Evolutionary conservation across 2,329 filamentous ascomycete species (phyloP), one percentile per base, ranked within the genome.

Genomic region (Venturia effusa): DNA sequence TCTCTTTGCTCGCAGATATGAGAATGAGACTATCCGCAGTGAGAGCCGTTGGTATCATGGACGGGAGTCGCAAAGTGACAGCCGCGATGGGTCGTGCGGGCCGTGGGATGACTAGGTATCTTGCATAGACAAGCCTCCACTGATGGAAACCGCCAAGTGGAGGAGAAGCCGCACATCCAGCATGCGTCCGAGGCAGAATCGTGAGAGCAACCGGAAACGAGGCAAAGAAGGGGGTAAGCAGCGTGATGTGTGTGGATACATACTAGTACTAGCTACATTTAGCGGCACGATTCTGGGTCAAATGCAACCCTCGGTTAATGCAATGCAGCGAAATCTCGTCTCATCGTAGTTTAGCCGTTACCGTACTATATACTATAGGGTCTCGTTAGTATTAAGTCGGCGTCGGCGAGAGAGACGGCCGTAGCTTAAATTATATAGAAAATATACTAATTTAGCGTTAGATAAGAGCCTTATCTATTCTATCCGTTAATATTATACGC

Each of bases 91-190:
- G 17, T 15, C 51, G 15, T 57, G 30, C 19, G 51, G 51, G 51
- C 2, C 48, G 51, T 57, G 51, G 51, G 51, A 34, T 37, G 51
- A 19, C 13, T 32, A 37, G n/a, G 10, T 39, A 57, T 34, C 51
- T 57, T 34, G 51, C 51, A 57, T 57, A 30, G 51, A 57, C 22
- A 57, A 57, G 51, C 51, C 45, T 57, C 51, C 51, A 30, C 51
- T n/a, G 30, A 7, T n/a, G 27, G n/a, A 57, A 22, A 19, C 3
- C 10, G 45, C 30, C 1, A 34, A 32, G 51, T 19, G 51, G 51
- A 57, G 8, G 15, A 32, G 27, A n/a, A 57, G 51, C 27, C 51
- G 51, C 15, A n/a, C 30, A n/a, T 1, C 2, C 11, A 17, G 15
- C 10, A 13, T 4, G 24, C 32, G 17, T 51, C 7, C 51, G 22